phyloP scores from a whole-genome alignment of 2,329 filamentous ascomycete genomes.

The Ophiostoma quercus region DNA sequence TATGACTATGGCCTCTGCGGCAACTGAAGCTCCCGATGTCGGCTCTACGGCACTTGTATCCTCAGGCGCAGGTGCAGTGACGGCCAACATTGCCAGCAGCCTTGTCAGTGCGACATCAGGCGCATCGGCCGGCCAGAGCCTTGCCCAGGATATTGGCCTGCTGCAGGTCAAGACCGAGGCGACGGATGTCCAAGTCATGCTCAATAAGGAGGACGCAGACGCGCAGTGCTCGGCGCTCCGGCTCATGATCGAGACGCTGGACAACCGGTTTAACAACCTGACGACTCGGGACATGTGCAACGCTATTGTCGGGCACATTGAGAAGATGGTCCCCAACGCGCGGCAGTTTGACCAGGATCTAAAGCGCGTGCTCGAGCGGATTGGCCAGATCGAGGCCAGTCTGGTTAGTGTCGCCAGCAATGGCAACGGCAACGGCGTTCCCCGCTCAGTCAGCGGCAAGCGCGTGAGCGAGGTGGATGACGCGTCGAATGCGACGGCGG shows the following conservation, averaged over 20 bases:
- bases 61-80: neutral
- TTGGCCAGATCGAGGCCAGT: neutral
- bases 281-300: slow-evolving; percentile 40
- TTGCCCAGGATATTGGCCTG: neutral
- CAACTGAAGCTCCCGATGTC: neutral
- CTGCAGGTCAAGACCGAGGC: neutral
- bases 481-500: neutral
- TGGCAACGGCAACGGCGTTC: neutral
- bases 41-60: neutral
- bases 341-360: slow-evolving; percentile 27
- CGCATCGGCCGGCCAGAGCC: neutral
- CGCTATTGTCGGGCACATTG: slow-evolving; percentile 39
- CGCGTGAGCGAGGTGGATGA: neutral
- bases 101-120: neutral
- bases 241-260: slow-evolving; percentile 38
- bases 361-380: neutral
- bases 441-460: neutral
- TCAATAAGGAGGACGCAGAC: slow-evolving; percentile 14
- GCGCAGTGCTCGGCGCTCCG: slow-evolving; percentile 35
- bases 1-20: neutral
- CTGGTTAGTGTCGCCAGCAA: neutral
- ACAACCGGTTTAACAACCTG: slow-evolving; percentile 47
- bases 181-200: slow-evolving; percentile 10
- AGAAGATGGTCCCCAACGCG: slow-evolving; percentile 30
- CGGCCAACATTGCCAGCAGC: neutral